phyloP scores from a whole-genome alignment of 2,329 filamentous ascomycete genomes.

The Diaporthe sp. region DNA sequence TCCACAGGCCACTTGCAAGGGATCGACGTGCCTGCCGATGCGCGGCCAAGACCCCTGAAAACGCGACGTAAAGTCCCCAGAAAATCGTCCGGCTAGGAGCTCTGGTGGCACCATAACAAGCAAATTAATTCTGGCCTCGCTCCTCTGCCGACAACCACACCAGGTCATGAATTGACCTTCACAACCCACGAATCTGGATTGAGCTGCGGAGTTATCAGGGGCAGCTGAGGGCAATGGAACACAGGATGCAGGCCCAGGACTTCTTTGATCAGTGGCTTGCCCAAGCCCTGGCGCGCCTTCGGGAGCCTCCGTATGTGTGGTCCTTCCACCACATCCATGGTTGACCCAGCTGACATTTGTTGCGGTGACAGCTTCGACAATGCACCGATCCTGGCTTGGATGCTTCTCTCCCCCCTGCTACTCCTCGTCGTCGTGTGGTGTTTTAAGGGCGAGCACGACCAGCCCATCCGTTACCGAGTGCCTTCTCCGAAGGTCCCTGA shows the following conservation, averaged over 20 bases:
- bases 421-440: constrained; percentile 12
- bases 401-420: constrained; percentile 25
- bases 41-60: constrained; percentile 30
- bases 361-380: constrained; percentile 20
- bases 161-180: neutral
- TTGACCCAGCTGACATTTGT: constrained; percentile 23
- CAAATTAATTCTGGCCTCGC: neutral
- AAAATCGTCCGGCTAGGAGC: constrained; percentile 24
- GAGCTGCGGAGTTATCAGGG: neutral
- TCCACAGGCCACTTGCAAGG: neutral
- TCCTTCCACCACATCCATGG: neutral
- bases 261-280: constrained; percentile 30
- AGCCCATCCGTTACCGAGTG: constrained; percentile 68
- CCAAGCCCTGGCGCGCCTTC: constrained; percentile 30
- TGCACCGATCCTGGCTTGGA: constrained; percentile 22
- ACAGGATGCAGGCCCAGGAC: constrained; percentile 27
- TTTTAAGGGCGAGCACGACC: constrained; percentile 45
- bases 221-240: neutral
- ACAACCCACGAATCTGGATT: neutral
- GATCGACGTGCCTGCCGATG: neutral
- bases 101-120: constrained; percentile 31
- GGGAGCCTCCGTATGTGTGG: constrained; percentile 29
- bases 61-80: constrained; percentile 14
- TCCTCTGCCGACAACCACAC: neutral
- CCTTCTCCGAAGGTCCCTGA: constrained; percentile 70